Base-by-base conservation (phyloP, 2,329 filamentous ascomycete genomes). In the Fusarium robinianum region DNA sequence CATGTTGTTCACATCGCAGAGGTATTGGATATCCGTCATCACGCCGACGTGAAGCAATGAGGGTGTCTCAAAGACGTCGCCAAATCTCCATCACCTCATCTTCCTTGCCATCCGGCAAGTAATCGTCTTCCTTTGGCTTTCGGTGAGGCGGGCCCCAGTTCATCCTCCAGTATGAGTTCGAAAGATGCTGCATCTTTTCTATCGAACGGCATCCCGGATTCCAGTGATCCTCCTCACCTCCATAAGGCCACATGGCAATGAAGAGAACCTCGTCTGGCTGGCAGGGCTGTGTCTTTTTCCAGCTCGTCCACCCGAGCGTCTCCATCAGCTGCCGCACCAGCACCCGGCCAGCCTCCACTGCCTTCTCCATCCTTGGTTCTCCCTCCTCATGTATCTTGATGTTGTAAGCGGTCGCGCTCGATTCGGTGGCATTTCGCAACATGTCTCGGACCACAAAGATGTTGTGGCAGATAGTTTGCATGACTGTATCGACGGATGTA, bases 201-300 rank as follows among this genome's bases (percentile, higher is more conserved):
- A 62, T 47, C 3, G 62, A 50, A n/a, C 59, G 58, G 15, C 67
- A 70, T 3, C 57, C 66, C 0, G 66, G 67, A 9, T 58, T 37
- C 59, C 62, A 72, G 54, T 82, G 78, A 57, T 85, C 81, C 17
- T 79, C 71, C 0, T 66, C 57, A 0, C 65, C 70, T 0, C 82
- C 82, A 60, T 75, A 69, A 0, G 82, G 83, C 81, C 81, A 86
- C 58, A 85, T 83, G 2, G 81, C 80, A n/a, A 84, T 69, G 31
- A 80, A 74, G 49, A 81, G 81, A 3, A 83, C 63, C 62, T 85
- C 75, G 30, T 79, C 72, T 6, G 71, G 68, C 0, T 56, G 63
- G 57, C 83, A 86, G 1, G 71, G 69, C 6, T 70, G 67, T 37
- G 80, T 80, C 35, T 75, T 70, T 54, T 79, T 83, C 80, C 80